A percentile compares a stretch with the other conserved stretches of the same genome.
Evolutionary conservation across 805 yeast species (phyloP).

Genomic region (Clavispora phyllophila): DNA sequence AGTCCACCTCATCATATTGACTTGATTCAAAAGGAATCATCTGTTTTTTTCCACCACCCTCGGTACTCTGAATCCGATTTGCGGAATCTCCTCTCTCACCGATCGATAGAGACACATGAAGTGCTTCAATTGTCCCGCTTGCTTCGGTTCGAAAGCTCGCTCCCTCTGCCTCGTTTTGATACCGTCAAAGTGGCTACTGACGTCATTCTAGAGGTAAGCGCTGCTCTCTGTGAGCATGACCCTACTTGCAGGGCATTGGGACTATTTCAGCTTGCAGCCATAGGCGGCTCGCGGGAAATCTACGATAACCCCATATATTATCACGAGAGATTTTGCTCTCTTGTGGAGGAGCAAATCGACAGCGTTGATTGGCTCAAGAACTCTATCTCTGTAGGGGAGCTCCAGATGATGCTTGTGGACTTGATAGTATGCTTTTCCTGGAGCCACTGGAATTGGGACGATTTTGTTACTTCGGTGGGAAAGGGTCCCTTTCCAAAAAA

Average conservation of each 20-base stretch:
- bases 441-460: conserved; percentile 13
- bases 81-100: not conserved
- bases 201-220: not conserved
- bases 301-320: conserved; percentile 10
- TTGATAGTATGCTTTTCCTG: conserved; percentile 8
- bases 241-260: conserved; percentile 6
- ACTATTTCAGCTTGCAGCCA: conserved; percentile 8
- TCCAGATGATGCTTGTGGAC: conserved; percentile 9
- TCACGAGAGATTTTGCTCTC: conserved; percentile 7
- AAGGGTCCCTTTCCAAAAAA: not conserved
- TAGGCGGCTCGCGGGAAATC: conserved; percentile 3
- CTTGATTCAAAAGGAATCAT: not conserved
- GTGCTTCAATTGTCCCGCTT: not conserved
- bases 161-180: not conserved
- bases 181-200: not conserved
- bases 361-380: not conserved
- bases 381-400: conserved; percentile 5
- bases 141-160: not conserved
- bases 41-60: not conserved
- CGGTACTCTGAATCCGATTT: not conserved
- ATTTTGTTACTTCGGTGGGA: not conserved
- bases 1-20: not conserved
- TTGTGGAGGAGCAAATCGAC: conserved; percentile 8
- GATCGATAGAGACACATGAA: not conserved
- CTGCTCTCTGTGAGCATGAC: not conserved